Evolutionary conservation across 2,329 filamentous ascomycete genomes (phyloP), one percentile per base, ranked within the genome.

Genomic region (Trichoderma arundinaceum): DNA sequence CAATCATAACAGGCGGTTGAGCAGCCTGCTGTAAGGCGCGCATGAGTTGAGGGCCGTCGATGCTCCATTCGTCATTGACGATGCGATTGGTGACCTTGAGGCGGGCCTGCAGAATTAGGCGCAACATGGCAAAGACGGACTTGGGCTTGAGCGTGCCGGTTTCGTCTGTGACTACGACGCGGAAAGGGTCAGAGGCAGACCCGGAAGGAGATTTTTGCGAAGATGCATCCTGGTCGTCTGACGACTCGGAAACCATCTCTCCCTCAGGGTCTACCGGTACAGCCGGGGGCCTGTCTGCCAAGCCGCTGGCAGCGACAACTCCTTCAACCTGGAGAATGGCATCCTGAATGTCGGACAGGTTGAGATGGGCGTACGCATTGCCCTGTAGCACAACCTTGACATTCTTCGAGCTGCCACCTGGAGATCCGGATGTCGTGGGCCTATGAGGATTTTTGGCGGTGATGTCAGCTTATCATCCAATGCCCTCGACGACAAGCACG

Each of bases 291-390:
- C 38, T 12, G 19, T 61, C 43, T 8, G 63, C 32, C 22, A 62
- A n/a, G 17, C 44, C 52, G 61, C 46, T 35, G 33, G 59, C 52
- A 6, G 56, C 43, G 38, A 48, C 54, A 13, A 59, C 38, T 0
- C 61, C 61, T 54, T 77, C 77, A 9, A 79, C 69, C 49, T 73
- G 72, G 32, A 76, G 62, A 39, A 79, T 73, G 22, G 74, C 77
- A 65, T 78, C 74, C 51, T 76, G 73, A 10, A 79, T 70, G 5
- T 72, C 68, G 41, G 74, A 72, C 28, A 77, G 71, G 51, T 76
- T 76, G n/a, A 79, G 74, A 63, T 79, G 77, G 22, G 76, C 72
- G 56, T 79, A 79, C 15, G 76, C 56, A 49, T 39, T 48, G 28
- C 62, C 66, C 28, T 67, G 46, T 28, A 67, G 48, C 17, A 65